Evolutionary conservation across 106 monocot species (phyloP).

Genomic region (Dioscorea zingiberensis): DNA sequence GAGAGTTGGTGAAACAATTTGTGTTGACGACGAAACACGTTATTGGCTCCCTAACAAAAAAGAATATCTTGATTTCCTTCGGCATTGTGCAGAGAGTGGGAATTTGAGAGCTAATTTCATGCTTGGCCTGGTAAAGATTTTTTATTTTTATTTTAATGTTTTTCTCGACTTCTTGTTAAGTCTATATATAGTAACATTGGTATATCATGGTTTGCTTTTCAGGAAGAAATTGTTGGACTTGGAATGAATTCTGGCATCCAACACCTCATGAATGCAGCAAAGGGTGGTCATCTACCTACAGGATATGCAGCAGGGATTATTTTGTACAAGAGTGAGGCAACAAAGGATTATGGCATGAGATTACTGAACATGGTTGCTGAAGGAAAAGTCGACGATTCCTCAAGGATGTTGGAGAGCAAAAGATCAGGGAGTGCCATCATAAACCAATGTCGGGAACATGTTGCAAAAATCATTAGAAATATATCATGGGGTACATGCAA

Average conservation of each 20-base stretch:
- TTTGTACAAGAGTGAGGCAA: background rate
- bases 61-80: background rate
- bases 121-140: background rate
- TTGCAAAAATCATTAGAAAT: background rate
- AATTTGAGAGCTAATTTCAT: background rate
- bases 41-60: background rate
- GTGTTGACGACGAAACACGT: background rate
- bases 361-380: background rate
- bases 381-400: background rate
- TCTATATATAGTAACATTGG: background rate
- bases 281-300: background rate
- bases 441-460: background rate
- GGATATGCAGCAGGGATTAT: background rate
- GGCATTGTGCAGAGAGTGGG: background rate
- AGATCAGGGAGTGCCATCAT: background rate
- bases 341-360: background rate
- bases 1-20: background rate
- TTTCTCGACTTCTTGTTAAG: no score
- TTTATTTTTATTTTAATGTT: background rate
- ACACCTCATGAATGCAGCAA: background rate
- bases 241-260: background rate
- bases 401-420: no score
- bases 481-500: background rate
- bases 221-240: background rate
- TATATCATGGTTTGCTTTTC: background rate